Conservation (phyloP, 345 rosid genomes). For the Salix brachista region DNA sequence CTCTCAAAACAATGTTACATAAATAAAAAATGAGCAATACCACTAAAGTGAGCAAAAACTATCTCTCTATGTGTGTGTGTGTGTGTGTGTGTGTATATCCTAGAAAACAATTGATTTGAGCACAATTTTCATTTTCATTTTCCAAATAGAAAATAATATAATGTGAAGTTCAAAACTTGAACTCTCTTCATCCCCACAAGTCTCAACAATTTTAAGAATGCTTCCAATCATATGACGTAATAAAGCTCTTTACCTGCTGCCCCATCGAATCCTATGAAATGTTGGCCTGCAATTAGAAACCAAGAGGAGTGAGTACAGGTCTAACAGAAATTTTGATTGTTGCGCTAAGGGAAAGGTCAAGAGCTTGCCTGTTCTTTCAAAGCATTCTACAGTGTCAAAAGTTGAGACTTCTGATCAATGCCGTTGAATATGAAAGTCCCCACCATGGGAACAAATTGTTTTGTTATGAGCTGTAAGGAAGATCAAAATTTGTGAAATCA, state of each 20-base stretch:
- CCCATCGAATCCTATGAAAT: slow-evolving; percentile 1
- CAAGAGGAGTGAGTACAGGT: neutral
- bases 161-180: too few species aligned
- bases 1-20: too few species aligned
- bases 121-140: too few species aligned
- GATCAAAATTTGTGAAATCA: neutral
- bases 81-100: too few species aligned
- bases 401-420: slow-evolving; percentile 89
- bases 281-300: slow-evolving; percentile 17
- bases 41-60: too few species aligned
- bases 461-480: slow-evolving; percentile 67
- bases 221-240: neutral
- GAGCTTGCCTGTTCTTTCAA: neutral
- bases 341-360: neutral
- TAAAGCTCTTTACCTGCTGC: neutral
- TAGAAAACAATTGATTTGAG: too few species aligned
- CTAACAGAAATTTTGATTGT: neutral
- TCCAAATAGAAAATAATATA: too few species aligned
- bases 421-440: slow-evolving; percentile 90
- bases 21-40: too few species aligned
- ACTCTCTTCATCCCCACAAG: neutral
- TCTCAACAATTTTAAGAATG: neutral
- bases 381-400: slow-evolving; percentile 45
- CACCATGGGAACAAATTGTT: slow-evolving; percentile 84
- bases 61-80: too few species aligned